These are phyloP conservation scores for Globisporangium recalcitrans DNA, from an alignment of 352 stramenopile genomes.

Conservation along the genomic window DNA sequence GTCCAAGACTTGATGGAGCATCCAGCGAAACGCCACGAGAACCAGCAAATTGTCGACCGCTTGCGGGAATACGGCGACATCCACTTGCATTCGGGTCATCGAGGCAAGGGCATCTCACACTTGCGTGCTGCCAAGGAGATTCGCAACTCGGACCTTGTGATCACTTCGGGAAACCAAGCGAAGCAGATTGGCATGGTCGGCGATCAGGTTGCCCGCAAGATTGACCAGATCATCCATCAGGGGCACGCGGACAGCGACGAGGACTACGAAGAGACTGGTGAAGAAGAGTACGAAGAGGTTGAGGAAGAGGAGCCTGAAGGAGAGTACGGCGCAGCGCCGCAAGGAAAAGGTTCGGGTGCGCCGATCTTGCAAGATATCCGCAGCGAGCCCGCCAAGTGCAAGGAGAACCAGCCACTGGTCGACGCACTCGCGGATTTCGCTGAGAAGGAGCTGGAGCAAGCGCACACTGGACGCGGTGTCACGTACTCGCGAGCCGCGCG, in stretches of 20 bases:
- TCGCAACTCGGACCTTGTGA: constrained; percentile 39
- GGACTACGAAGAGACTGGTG: constrained; percentile 58
- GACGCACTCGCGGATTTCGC: constrained; percentile 56
- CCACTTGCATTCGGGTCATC: constrained; percentile 53
- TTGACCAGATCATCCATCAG: constrained; percentile 69
- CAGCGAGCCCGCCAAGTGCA: constrained; percentile 27
- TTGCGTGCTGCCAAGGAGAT: constrained; percentile 61
- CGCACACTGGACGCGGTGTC: constrained; percentile 52
- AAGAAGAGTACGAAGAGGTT: constrained; percentile 30
- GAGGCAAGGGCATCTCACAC: constrained; percentile 73
- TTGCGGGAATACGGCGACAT: constrained; percentile 69
- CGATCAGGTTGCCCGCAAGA: constrained; percentile 46
- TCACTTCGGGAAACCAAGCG: constrained; percentile 49
- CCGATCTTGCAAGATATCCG: constrained; percentile 52
- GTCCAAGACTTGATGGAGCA: constrained; percentile 57
- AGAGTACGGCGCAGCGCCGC: constrained; percentile 13
- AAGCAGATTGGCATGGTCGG: constrained; percentile 61
- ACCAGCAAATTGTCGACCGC: constrained; percentile 63
- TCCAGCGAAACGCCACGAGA: constrained; percentile 47
- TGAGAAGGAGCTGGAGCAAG: constrained; percentile 41
- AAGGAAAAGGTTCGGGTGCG: constrained; percentile 14
- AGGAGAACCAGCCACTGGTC: constrained; percentile 60
- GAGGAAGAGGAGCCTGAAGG: constrained; percentile 21
- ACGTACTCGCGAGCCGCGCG: constrained; percentile 61
- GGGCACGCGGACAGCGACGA: constrained; percentile 64